A percentile compares a stretch with the other conserved stretches of the same genome.
phyloP scores from a whole-genome alignment of 805 yeast genomes.

The Saccharomycopsis olivae region DNA sequence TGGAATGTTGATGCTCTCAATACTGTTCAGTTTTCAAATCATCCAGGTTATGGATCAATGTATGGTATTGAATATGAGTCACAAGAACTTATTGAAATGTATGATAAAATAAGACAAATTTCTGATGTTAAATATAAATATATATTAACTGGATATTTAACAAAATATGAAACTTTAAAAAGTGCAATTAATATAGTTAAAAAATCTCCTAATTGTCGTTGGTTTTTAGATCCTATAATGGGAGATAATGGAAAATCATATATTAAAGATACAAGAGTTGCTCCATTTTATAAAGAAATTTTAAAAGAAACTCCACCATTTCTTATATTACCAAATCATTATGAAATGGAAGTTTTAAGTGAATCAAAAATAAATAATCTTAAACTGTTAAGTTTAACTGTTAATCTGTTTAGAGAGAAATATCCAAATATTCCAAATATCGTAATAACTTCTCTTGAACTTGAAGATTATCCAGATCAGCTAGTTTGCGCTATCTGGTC shows the following conservation, averaged over 20 bases:
- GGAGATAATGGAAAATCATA: constrained; percentile 85
- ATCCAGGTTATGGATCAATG: constrained; percentile 74
- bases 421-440: constrained; percentile 39
- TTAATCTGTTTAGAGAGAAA: constrained; percentile 30
- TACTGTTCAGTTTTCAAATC: constrained; percentile 84
- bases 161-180: constrained; percentile 45
- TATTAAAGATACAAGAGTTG: constrained; percentile 42
- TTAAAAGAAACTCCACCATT: constrained; percentile 32
- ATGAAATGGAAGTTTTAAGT: constrained; percentile 56
- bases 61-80: constrained; percentile 45
- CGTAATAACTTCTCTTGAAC: constrained; percentile 47
- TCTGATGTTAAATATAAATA: constrained; percentile 46
- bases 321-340: constrained; percentile 62
- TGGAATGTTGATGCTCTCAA: constrained; percentile 92
- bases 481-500: constrained; percentile 33
- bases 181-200: constrained; percentile 33
- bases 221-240: constrained; percentile 83
- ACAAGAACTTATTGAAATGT: constrained; percentile 36
- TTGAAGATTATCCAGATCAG: constrained; percentile 21
- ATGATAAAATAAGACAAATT: constrained; percentile 43
- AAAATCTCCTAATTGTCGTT: constrained; percentile 24
- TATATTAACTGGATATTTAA: constrained; percentile 71
- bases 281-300: constrained; percentile 41
- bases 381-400: constrained; percentile 28
- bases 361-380: constrained; percentile 33